Base-by-base conservation (phyloP, 768 basidiomycete species). In the Rhodosporidiobolus odoratus region DNA sequence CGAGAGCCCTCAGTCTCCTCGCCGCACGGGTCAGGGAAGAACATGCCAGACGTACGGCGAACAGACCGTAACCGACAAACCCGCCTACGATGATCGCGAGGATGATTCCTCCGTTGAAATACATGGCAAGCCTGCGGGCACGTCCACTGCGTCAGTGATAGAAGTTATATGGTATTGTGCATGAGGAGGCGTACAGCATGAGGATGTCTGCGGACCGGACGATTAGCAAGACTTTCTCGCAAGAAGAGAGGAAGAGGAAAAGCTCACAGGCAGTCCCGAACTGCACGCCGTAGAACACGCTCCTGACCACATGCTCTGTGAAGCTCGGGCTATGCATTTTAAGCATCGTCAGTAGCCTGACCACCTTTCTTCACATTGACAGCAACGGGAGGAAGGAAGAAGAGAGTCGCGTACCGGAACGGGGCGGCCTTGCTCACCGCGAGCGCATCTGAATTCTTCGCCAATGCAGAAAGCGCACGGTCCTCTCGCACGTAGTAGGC, bases 21-120 rank as follows among this genome's bases (percentile, higher is more conserved):
- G n/a, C n/a, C n/a, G n/a, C n/a, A n/a, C n/a, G n/a, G n/a, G 40
- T 25, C 21, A 47, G 53, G 27, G 43, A 15, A n/a, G 34, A 13
- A 25, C 5, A 16, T 4, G 45, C 8, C 27, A 19, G 21, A 47
- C 68, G 8, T 25, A 69, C 68, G 12, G 58, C 69, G 27, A 65
- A 71, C 23, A 71, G 38, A 27, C 30, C 37, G n/a, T 65, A 41
- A 3, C 69, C 69, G 27, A 62, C 60, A 0, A 52, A 54, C 2
- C 59, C 69, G 9, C 69, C 69, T 3, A 30, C 37, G 6, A 71
- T 25, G 65, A 81, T 80, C 13, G 74, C 76, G 41, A 81, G 66
- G 32, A 81, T 74, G 65, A 81, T 70, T 41, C 70, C 78, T 2
- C 78, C 79, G 69, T 80, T 80, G 75, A 74, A 80, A 71, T 76